Evolutionary conservation across 2,329 filamentous ascomycete species (phyloP).

Genomic region (Endoconidiophora laricicola): DNA sequence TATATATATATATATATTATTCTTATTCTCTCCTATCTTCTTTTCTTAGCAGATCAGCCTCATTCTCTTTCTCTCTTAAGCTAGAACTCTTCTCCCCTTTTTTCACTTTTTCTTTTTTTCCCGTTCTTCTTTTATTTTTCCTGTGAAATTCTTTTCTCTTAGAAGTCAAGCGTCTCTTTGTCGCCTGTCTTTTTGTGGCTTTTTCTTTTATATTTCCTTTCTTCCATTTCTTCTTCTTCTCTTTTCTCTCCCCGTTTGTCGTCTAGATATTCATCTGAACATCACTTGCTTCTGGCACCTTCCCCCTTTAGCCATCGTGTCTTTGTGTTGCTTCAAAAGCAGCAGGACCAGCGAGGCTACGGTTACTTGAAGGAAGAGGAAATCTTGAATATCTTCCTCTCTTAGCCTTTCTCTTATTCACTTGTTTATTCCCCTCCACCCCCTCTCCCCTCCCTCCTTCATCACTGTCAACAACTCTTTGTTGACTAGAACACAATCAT

Average conservation of each 20-base stretch:
- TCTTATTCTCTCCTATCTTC: conserved; percentile 7
- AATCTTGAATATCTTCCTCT: background rate
- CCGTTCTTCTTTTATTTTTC: background rate
- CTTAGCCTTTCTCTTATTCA: background rate
- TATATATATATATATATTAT: background rate
- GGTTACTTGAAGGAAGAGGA: background rate
- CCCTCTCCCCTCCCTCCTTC: background rate
- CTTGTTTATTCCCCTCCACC: background rate
- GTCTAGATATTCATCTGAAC: no score
- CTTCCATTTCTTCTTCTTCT: background rate
- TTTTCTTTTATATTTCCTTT: background rate
- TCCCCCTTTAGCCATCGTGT: background rate
- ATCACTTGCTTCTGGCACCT: no score
- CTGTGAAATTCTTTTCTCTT: background rate
- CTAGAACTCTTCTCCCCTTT: conserved; percentile 13
- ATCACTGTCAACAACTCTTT: background rate
- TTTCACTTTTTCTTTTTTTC: background rate
- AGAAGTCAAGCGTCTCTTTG: background rate
- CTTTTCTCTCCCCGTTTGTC: background rate
- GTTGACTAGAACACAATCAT: conserved; percentile 4
- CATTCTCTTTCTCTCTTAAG: conserved; percentile 12
- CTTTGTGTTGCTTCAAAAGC: background rate
- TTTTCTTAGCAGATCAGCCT: conserved; percentile 6
- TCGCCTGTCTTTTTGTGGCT: background rate
- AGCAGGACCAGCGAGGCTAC: background rate